Base-by-base conservation (phyloP, 163 green algal species). In the Chlamydomonas reinhardtii region DNA sequence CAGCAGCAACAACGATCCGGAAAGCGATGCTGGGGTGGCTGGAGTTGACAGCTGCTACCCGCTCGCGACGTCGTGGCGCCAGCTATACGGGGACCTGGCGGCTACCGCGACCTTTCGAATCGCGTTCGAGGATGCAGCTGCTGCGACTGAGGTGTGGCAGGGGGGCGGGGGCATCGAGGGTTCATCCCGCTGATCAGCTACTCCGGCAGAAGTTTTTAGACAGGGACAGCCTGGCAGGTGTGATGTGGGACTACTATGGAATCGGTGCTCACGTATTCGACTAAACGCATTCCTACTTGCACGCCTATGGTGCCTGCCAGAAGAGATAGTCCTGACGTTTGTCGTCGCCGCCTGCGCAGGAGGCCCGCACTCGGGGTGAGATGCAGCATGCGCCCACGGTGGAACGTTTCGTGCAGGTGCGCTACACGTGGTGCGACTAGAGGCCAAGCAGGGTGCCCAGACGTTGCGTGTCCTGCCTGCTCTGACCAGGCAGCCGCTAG, bases 11-110 rank as follows among this genome's bases (percentile, higher is more conserved):
- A 25, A 25, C 59, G 59, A 16, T 27, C 56, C 2, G 2, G 56
- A 64, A 9, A 24, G 56, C 20, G 59, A n/a, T 1, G 6, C 22
- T 1, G 59, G 59, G 3, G 59, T 2, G 59, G 19, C 6, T 2
- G 59, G 19, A 15, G 59, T 2, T 65, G 59, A 65, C 59, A n/a
- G 22, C 27, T 6, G 29, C 27, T 22, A 11, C 29, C 56, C 20
- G 35, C 9, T 16, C 35, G 35, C 34, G 72, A 48, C 14, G 43
- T 31, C 6, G n/a, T 79, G 73, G 73, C 73, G 73, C 29, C 29
- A n/a, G 16, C 52, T 66, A 31, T 79, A 69, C 52, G 73, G 73
- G 2, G 73, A 79, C 73, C n/a, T 79, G 48, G 52, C 73, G 2
- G 73, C 73, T 31, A 52, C 73, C 16, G 48, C 73, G 16, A 68